Conservation (phyloP, 345 rosid genomes). For the Ceriops tagal region DNA sequence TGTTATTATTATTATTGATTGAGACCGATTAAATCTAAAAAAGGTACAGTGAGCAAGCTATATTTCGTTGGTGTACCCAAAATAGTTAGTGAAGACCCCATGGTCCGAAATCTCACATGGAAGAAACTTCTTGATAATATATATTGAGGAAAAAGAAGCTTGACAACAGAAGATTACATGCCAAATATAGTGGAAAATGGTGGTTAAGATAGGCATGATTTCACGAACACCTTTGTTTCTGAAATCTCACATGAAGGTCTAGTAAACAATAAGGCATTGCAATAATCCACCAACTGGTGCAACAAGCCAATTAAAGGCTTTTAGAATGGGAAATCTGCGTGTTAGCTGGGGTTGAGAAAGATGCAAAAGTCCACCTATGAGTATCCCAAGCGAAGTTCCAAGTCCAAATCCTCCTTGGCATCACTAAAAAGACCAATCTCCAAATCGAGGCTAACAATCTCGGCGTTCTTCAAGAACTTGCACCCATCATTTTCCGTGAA, state of each 20-base stretch:
- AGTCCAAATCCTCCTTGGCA: conserved; percentile 65
- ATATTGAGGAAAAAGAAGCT: background rate
- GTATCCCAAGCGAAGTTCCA: conserved; percentile 89
- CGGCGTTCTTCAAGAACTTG: conserved; percentile 37
- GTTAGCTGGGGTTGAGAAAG: background rate
- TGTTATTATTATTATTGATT: no score
- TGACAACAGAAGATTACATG: background rate
- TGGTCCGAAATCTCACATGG: background rate
- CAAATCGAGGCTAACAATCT: conserved; percentile 52
- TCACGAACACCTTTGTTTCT: background rate
- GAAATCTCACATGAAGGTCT: background rate
- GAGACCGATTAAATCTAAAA: no score
- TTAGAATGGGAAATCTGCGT: background rate
- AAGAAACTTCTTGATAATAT: conserved; percentile 1
- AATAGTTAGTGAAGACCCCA: no score
- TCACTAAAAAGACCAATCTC: conserved; percentile 56
- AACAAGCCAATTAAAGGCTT: background rate
- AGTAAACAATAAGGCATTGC: no score
- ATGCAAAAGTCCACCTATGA: conserved; percentile 29
- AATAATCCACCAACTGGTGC: conserved; percentile 3
- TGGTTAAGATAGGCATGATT: no score
- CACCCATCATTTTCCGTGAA: conserved; percentile 26
- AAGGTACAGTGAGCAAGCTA: no score
- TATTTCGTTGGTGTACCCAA: no score
- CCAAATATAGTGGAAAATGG: background rate